Evolutionary conservation across 2,329 filamentous ascomycete species (phyloP).

Genomic region (Cryphonectria naterciae): DNA sequence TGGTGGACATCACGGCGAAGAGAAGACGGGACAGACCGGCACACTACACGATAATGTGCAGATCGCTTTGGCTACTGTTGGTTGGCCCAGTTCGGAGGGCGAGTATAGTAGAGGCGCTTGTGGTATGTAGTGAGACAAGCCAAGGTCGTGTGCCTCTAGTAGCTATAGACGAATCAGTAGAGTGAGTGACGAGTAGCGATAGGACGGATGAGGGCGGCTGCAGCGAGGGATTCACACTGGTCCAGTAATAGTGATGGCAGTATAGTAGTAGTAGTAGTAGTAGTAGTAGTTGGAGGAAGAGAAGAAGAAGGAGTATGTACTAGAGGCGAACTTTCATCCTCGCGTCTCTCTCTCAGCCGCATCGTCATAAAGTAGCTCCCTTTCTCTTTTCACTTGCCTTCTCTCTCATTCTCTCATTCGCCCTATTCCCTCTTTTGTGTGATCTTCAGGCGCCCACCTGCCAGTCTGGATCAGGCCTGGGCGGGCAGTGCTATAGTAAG

Average conservation of each 20-base stretch:
- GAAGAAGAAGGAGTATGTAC: not conserved
- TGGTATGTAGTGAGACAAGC: not conserved
- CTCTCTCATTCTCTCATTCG: not conserved
- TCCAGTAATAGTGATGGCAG: not conserved
- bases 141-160: not conserved
- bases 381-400: not conserved
- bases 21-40: not conserved
- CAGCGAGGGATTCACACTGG: not conserved
- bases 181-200: not conserved
- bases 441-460: not conserved
- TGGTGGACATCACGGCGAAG: not conserved
- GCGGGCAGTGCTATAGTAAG: not conserved
- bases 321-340: not conserved
- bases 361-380: not conserved
- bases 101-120: not conserved
- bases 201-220: not conserved
- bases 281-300: not conserved
- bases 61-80: not conserved
- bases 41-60: not conserved
- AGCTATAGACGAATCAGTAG: not conserved
- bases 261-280: not conserved
- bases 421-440: not conserved
- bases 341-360: not conserved
- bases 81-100: not conserved
- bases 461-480: not conserved